Base-by-base conservation (phyloP, 805 yeast species). In the Hanseniaspora valbyensis region DNA sequence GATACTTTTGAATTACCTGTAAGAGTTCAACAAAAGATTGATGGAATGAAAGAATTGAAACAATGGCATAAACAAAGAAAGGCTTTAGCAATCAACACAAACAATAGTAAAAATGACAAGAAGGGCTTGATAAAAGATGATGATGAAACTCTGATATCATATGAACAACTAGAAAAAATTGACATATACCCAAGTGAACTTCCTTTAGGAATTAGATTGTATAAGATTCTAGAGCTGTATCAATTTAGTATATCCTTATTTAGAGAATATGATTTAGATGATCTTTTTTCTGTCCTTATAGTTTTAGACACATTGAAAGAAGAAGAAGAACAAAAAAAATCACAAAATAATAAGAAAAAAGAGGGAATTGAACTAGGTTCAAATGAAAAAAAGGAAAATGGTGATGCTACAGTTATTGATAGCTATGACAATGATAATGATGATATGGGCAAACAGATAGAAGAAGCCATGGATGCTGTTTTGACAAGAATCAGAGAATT, bases 141-240 rank as follows among this genome's bases (percentile, higher is more conserved):
- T 32, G 51, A 54, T n/a, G 51, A 53, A 38, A 29, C 28, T 32
- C 45, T 43, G 19, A 50, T 49, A 25, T 32, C 52, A 52, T 55
- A 54, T 52, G 48, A 19, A 53, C 55, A 43, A 26, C 32, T 51
- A 53, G 53, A 50, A 19, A 24, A 14, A 3, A 25, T 37, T 3
- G 30, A 39, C 13, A 25, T 40, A 9, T 45, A 37, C 7, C 52
- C 48, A 5, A 34, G 40, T 13, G 54, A 52, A 8, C 53, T 60
- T 1, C 68, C 69, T 3, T 37, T 59, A 3, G 58, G 55, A 69
- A 70, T 10, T 57, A 76, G 41, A 59, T 58, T 49, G 55, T 57
- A 48, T 57, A 58, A 43, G 60, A 64, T 52, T 3, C n/a, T 44
- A n/a, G 49, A 44, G 22, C 29, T 44, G 28, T 44, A 44, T 22